Conservation (phyloP, 2,329 filamentous ascomycete genomes). For the Claviceps purpurea region DNA sequence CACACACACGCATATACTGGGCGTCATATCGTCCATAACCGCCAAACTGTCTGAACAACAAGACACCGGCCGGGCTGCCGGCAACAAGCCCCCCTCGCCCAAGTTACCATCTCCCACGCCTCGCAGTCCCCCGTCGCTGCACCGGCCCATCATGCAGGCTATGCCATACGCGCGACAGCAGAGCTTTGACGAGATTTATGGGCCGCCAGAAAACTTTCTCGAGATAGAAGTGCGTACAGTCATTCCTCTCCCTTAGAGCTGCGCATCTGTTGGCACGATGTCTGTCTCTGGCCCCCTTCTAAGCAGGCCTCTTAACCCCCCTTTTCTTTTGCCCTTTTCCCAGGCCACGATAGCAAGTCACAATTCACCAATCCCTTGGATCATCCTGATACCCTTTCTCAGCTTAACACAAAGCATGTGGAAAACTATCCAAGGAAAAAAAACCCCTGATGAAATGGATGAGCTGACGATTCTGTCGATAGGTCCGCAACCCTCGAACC, state of each 20-base stretch:
- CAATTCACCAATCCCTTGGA: background rate
- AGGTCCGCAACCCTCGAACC: conserved; percentile 89
- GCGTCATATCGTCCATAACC: conserved; percentile 8
- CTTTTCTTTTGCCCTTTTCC: background rate
- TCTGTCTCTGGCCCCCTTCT: background rate
- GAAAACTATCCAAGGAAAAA: background rate
- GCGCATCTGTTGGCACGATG: background rate
- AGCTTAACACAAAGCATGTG: background rate
- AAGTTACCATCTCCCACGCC: conserved; percentile 12
- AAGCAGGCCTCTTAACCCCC: background rate
- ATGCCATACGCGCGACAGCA: conserved; percentile 70
- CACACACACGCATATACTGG: background rate
- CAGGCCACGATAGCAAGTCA: background rate
- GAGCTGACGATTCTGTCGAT: too few species aligned
- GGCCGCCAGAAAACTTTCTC: conserved; percentile 94
- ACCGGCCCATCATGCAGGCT: conserved; percentile 47
- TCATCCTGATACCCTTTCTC: background rate
- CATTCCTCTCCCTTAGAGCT: background rate
- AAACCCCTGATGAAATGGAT: background rate
- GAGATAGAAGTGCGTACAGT: conserved; percentile 68
- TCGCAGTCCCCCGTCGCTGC: conserved; percentile 21
- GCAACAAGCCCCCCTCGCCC: conserved; percentile 7
- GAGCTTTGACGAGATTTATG: conserved; percentile 98
- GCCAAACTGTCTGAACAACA: conserved; percentile 31
- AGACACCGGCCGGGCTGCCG: conserved; percentile 19